phyloP scores from a whole-genome alignment of 1,284 basidiomycete genomes.

The Leccinum angustisporum region DNA sequence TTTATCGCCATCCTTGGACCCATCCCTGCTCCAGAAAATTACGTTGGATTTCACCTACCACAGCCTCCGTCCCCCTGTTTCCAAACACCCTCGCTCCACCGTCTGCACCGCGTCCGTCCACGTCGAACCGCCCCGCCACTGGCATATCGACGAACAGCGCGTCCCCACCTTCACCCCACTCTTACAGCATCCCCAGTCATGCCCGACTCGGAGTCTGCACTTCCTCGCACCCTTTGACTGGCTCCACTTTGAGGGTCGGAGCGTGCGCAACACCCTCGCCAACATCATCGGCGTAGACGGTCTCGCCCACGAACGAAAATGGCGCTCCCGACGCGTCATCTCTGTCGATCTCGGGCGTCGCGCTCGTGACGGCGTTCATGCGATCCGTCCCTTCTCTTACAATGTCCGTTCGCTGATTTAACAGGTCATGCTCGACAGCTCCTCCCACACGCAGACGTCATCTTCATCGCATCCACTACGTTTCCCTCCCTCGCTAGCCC shows the following conservation, averaged over 20 bases:
- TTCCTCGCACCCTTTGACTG: conserved; percentile 78
- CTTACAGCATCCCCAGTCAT: conserved; percentile 23
- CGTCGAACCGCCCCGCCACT: too few relatives aligned
- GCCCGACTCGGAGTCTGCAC: conserved; percentile 45
- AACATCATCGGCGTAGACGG: conserved; percentile 77
- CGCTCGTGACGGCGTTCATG: conserved; percentile 34
- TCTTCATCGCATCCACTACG: conserved; percentile 49
- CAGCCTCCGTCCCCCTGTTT: too few relatives aligned
- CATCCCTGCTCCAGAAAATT: too few relatives aligned
- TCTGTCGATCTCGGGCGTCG: conserved; percentile 73
- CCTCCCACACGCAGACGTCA: conserved; percentile 73
- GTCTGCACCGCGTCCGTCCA: too few relatives aligned
- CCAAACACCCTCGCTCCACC: too few relatives aligned
- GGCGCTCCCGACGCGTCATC: conserved; percentile 74
- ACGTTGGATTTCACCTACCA: too few relatives aligned
- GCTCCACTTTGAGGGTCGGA: conserved; percentile 79
- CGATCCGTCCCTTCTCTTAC: conserved; percentile 41
- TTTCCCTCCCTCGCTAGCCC: conserved; percentile 17
- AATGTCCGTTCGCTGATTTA: neutral
- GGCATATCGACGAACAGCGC: too few relatives aligned
- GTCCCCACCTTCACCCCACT: too few relatives aligned
- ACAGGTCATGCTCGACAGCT: conserved; percentile 44
- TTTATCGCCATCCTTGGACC: too few relatives aligned
- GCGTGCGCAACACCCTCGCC: conserved; percentile 69
- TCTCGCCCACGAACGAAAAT: conserved; percentile 69